Evolutionary conservation across 1,139 yeast genomes (phyloP).

Genomic region (Diutina neorugosa): DNA sequence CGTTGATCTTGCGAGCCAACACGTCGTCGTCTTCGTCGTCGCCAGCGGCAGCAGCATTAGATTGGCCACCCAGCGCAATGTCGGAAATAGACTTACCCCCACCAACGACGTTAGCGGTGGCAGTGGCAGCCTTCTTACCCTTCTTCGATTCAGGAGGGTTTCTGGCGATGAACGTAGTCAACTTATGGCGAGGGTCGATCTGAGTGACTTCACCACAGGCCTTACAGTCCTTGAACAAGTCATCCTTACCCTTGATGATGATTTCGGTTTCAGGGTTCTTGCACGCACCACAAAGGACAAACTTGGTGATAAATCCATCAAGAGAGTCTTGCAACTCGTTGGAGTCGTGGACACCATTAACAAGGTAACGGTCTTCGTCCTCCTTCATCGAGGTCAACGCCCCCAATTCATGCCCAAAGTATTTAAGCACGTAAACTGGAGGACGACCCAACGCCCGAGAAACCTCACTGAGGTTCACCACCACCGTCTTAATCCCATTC

Average conservation of each 20-base stretch:
- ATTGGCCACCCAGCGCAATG: constrained; percentile 39
- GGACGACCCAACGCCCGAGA: constrained; percentile 94
- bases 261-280: constrained; percentile 97
- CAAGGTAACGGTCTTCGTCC: constrained; percentile 74
- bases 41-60: constrained; percentile 14
- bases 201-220: constrained; percentile 92
- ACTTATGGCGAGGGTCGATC: constrained; percentile 79
- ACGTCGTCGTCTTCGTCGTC: constrained; percentile 62
- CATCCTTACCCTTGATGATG: constrained; percentile 64
- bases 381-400: constrained; percentile 85
- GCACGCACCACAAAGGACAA: constrained; percentile 89
- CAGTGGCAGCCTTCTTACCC: constrained; percentile 69
- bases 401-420: constrained; percentile 93
- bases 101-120: constrained; percentile 83
- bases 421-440: constrained; percentile 80
- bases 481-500: constrained; percentile 96
- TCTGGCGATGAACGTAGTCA: constrained; percentile 76
- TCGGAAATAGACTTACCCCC: constrained; percentile 75
- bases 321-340: constrained; percentile 82
- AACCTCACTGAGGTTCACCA: constrained; percentile 82
- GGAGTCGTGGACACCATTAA: constrained; percentile 92
- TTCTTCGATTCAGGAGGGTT: constrained; percentile 61
- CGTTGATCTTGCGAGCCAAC: constrained; percentile 67
- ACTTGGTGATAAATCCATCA: constrained; percentile 88
- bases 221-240: constrained; percentile 84